phyloP scores from a whole-genome alignment of 2,329 filamentous ascomycete species.

The Cladobotryum mycophilum region DNA sequence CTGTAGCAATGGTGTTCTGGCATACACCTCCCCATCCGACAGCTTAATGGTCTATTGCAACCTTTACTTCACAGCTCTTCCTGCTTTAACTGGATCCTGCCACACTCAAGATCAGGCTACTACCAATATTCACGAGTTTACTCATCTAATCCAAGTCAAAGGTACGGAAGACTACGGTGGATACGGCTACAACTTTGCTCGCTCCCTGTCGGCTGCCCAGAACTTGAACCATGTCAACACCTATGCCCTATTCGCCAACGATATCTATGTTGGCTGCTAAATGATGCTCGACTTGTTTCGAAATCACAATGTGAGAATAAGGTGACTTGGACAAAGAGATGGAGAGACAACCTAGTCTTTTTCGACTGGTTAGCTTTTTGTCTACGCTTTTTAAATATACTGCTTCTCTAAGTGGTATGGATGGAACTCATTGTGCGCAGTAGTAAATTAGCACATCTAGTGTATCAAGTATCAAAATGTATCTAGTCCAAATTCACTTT shows the following conservation, averaged over 20 bases:
- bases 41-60: constrained; percentile 57
- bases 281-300: too few relatives aligned
- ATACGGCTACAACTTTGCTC: constrained; percentile 49
- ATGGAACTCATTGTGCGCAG: too few relatives aligned
- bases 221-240: constrained; percentile 61
- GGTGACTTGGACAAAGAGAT: neutral
- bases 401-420: too few relatives aligned
- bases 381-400: too few relatives aligned
- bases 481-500: too few relatives aligned
- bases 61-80: constrained; percentile 50
- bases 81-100: constrained; percentile 44
- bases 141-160: constrained; percentile 51
- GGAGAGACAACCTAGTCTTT: too few relatives aligned
- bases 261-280: constrained; percentile 35
- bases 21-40: constrained; percentile 51
- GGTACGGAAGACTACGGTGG: constrained; percentile 55
- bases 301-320: too few relatives aligned
- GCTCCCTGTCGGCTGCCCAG: constrained; percentile 37
- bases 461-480: too few relatives aligned
- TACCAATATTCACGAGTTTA: constrained; percentile 60
- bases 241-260: constrained; percentile 36
- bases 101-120: constrained; percentile 60
- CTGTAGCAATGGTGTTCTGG: constrained; percentile 48
- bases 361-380: too few relatives aligned
- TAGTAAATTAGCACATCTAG: too few relatives aligned